A percentile compares a stretch with the other conserved stretches of the same genome.
Evolutionary conservation across 139 green algal species (phyloP).

Genomic region (Closterium sp.): DNA sequence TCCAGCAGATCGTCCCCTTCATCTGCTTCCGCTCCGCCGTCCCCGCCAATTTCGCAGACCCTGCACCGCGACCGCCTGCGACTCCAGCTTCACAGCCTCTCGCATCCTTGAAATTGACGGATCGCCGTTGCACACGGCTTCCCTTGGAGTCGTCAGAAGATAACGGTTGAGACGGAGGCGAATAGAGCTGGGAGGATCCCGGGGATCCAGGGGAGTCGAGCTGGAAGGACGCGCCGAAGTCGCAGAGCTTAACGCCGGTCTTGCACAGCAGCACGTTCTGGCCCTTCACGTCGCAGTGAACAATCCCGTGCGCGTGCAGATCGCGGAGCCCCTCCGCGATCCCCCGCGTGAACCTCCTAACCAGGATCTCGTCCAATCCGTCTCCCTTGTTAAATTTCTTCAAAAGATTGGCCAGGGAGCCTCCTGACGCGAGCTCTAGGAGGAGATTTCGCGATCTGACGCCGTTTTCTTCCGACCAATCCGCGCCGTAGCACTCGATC

Average conservation of each 20-base stretch:
- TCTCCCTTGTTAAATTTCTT: constrained; percentile 6
- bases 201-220: not conserved
- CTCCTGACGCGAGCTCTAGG: constrained; percentile 32
- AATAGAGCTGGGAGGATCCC: constrained; percentile 42
- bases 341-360: constrained; percentile 18
- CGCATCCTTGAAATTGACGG: not conserved
- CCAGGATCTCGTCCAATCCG: constrained; percentile 16
- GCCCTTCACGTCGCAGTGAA: constrained; percentile 64
- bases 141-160: too few species aligned
- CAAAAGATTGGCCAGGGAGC: constrained; percentile 23
- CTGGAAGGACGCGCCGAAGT: constrained; percentile 16
- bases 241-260: constrained; percentile 28
- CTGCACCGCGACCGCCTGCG: not conserved
- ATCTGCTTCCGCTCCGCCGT: constrained; percentile 40
- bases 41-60: not conserved
- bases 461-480: constrained; percentile 27
- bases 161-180: constrained; percentile 31
- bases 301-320: constrained; percentile 50
- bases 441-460: constrained; percentile 5
- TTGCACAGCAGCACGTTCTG: constrained; percentile 54
- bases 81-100: not conserved
- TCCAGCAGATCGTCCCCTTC: constrained; percentile 95
- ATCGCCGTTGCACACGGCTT: not conserved
- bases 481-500: constrained; percentile 21
- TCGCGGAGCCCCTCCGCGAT: constrained; percentile 54